Percentiles rank a stretch among this genome's conserved stretches.
Evolutionary conservation across 2,329 filamentous ascomycete species (phyloP).

Genomic region (Domatiomyces globalis): DNA sequence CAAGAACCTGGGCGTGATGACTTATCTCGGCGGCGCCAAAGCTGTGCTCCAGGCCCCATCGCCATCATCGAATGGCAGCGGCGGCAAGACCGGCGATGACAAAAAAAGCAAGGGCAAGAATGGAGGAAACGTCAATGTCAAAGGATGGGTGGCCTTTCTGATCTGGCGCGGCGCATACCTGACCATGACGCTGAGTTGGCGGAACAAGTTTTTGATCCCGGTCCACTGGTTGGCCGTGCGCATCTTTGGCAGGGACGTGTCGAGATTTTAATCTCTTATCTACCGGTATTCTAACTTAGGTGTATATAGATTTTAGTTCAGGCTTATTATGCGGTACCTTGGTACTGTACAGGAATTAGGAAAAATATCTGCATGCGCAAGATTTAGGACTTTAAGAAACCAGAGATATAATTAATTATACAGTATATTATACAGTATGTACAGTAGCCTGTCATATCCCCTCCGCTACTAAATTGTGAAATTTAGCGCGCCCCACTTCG

Average conservation of each 20-base stretch:
- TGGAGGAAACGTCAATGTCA: conserved; percentile 25
- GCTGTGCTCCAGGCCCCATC: conserved; percentile 41
- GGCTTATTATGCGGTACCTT: no score
- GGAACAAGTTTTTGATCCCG: conserved; percentile 29
- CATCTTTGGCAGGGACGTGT: conserved; percentile 32
- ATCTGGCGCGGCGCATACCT: conserved; percentile 33
- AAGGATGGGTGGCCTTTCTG: conserved; percentile 28
- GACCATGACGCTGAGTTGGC: conserved; percentile 35
- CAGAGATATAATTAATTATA: no score
- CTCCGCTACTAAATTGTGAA: no score
- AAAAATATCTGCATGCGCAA: no score
- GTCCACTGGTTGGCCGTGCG: conserved; percentile 31
- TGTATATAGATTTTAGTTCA: no score
- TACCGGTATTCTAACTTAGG: no score
- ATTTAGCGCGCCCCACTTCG: no score
- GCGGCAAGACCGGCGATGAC: conserved; percentile 3
- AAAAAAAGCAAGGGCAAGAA: conserved; percentile 9
- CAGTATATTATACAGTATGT: no score
- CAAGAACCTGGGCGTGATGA: conserved; percentile 44
- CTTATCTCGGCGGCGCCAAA: conserved; percentile 44
- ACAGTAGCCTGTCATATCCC: no score
- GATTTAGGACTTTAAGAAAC: no score
- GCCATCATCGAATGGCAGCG: conserved; percentile 5
- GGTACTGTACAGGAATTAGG: no score
- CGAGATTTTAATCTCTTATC: conserved; percentile 23